Percentiles rank a stretch among this genome's conserved stretches.
phyloP scores from a whole-genome alignment of 306 rosid species.

The Cicer yamashitae region DNA sequence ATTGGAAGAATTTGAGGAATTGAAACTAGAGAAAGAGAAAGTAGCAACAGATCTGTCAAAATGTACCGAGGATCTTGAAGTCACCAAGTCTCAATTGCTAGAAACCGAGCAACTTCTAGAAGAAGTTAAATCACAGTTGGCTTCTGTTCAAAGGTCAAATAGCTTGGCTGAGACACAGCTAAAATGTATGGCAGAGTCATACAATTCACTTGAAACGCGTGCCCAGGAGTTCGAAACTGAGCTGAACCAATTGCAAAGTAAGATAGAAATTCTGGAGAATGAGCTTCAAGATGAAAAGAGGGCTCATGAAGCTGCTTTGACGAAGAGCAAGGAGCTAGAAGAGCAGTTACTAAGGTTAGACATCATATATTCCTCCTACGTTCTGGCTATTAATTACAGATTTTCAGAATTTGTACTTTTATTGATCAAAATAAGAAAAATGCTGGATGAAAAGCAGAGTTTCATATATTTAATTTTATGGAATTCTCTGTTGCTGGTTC shows the following conservation, averaged over 20 bases:
- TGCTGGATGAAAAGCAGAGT: constrained; percentile 18
- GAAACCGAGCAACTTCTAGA: constrained; percentile 90
- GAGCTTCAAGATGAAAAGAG: constrained; percentile 81
- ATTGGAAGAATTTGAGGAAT: constrained; percentile 64
- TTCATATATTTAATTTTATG: constrained; percentile 21
- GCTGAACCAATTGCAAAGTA: constrained; percentile 60
- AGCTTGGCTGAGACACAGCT: constrained; percentile 94
- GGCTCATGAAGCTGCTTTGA: constrained; percentile 71
- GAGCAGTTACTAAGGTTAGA: constrained; percentile 80
- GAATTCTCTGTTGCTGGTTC: constrained; percentile 3
- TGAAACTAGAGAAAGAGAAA: constrained; percentile 78
- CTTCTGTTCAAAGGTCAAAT: constrained; percentile 79
- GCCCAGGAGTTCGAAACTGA: constrained; percentile 78
- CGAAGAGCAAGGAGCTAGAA: constrained; percentile 74
- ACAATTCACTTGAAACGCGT: constrained; percentile 85
- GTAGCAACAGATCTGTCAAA: constrained; percentile 63
- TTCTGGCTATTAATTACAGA: constrained; percentile 20
- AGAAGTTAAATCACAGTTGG: constrained; percentile 77
- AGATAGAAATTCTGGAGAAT: constrained; percentile 68
- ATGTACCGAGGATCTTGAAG: constrained; percentile 74
- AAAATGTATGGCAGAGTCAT: constrained; percentile 97
- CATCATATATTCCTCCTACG: constrained; percentile 16
- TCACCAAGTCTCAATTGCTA: constrained; percentile 70
- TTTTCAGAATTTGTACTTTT: constrained; percentile 34
- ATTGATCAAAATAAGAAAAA: constrained; percentile 17